Evolutionary conservation across 495 filamentous ascomycete genomes (phyloP), one percentile per base, ranked within the genome.

Genomic region (Astrothelium subdiscretum): DNA sequence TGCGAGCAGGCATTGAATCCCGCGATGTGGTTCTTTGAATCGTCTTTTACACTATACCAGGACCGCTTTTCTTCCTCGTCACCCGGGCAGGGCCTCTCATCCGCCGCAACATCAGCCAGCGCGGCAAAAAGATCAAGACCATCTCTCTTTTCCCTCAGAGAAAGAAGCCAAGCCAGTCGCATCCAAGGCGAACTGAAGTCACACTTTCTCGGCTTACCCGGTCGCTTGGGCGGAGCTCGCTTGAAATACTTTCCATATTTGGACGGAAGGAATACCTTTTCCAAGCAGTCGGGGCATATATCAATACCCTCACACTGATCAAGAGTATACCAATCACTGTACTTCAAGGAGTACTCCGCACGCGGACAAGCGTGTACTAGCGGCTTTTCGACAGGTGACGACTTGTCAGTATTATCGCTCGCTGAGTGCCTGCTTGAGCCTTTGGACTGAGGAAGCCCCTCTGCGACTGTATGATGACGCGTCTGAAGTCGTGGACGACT

Each of bases 321-420:
- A 6, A 89, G 74, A 3, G 83, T 87, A 64, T 83, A 83, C 86
- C 86, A 89, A 65, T 87, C 85, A 62, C 83, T 75, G 57, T 80
- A 76, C 1, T 80, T 80, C 3, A 75, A 67, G 10, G 77, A 74
- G 5, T 76, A 76, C 3, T 73, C 65, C 2, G 78, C 72, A 58
- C 86, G 73, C 1, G 83, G 80, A 60, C 86, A 89, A 2, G 79
- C 67, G 43, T 79, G 77, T 29, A 54, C 11, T 8, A 54, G n/a
- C 8, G 48, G 48, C 20, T 26, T 54, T 8, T 54, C 48, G 24
- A 29, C 20, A 27, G 48, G 20, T 8, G 48, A 54, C 8, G 48
- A 54, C 24, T 54, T 54, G 10, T 54, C 48, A 29, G 48, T 54
- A 54, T 54, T 54, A 15, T 54, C 48, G 29, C 48, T 54, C 22